phyloP scores from a whole-genome alignment of 345 rosid genomes.

The Tarenaya hassleriana region DNA sequence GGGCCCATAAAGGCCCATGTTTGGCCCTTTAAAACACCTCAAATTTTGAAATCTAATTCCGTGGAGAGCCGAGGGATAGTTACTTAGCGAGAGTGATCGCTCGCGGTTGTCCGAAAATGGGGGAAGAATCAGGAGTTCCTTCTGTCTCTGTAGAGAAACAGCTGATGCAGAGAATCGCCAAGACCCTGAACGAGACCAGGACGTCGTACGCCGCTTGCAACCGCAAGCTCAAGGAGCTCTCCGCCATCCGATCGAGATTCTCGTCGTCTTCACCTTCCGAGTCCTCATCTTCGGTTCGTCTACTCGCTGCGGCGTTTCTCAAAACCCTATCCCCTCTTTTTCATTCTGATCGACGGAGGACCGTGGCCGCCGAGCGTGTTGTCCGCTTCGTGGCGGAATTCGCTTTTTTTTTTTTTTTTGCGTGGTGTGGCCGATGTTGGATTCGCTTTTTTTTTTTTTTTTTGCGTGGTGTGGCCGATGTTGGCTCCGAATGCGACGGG shows the following conservation, averaged over 20 bases:
- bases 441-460: too few relatives aligned
- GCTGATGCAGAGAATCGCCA: slow-evolving; percentile 41
- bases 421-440: slow-evolving; percentile 15
- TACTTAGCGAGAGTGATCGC: too few relatives aligned
- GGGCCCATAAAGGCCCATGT: too few relatives aligned
- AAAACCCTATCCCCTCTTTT: slow-evolving; percentile 52
- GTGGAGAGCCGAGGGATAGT: too few relatives aligned
- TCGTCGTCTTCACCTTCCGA: not conserved
- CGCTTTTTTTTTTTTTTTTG: slow-evolving; percentile 24
- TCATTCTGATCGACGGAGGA: slow-evolving; percentile 38
- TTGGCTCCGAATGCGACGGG: slow-evolving; percentile 22
- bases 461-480: slow-evolving; percentile 16
- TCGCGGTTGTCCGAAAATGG: slow-evolving; percentile 14
- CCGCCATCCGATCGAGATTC: slow-evolving; percentile 46
- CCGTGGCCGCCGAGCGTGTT: slow-evolving; percentile 46
- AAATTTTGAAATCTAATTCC: too few relatives aligned
- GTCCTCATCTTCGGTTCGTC: slow-evolving; percentile 17
- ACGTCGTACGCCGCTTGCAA: slow-evolving; percentile 64
- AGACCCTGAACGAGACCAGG: slow-evolving; percentile 63
- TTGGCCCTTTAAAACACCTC: too few relatives aligned
- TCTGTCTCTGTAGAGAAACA: slow-evolving; percentile 19
- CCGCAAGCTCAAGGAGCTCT: slow-evolving; percentile 75
- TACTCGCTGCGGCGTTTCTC: too few relatives aligned
- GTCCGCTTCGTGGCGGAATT: slow-evolving; percentile 53
- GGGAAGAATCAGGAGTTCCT: slow-evolving; percentile 26